A percentile compares a stretch with the other conserved stretches of the same genome.
Evolutionary conservation across 2,329 filamentous ascomycete genomes (phyloP).

Genomic region (Calonectria honghensis): DNA sequence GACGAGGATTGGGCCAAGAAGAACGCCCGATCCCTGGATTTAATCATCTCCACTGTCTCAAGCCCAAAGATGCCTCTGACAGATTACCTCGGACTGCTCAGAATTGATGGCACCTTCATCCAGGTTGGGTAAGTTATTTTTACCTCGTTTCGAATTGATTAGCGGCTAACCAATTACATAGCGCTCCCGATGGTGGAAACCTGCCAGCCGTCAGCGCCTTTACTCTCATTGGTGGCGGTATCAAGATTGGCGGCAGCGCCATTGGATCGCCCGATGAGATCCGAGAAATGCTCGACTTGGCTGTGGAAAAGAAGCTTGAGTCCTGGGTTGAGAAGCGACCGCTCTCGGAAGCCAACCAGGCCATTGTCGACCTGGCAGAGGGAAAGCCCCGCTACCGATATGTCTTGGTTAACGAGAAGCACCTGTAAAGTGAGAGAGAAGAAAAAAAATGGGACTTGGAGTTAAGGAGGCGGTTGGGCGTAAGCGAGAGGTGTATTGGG

Average conservation of each 20-base stretch:
- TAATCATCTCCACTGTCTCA: slow-evolving; percentile 80
- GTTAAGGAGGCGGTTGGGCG: not conserved
- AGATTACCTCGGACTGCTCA: slow-evolving; percentile 58
- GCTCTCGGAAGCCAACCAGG: slow-evolving; percentile 73
- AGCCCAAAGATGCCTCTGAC: slow-evolving; percentile 45
- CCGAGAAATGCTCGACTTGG: slow-evolving; percentile 74
- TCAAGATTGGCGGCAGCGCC: slow-evolving; percentile 57
- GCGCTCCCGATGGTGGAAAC: slow-evolving; percentile 53
- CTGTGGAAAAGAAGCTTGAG: slow-evolving; percentile 72
- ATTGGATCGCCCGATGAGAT: slow-evolving; percentile 73
- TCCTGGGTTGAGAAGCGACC: slow-evolving; percentile 73
- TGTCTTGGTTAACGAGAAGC: slow-evolving; percentile 55
- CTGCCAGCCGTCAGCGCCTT: slow-evolving; percentile 37
- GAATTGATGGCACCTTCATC: slow-evolving; percentile 73
- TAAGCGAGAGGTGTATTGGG: not conserved
- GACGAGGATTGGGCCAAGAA: slow-evolving; percentile 70
- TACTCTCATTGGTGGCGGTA: slow-evolving; percentile 20
- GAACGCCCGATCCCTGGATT: slow-evolving; percentile 77
- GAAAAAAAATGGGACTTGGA: not conserved
- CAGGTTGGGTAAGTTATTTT: slow-evolving; percentile 68
- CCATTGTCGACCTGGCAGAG: slow-evolving; percentile 73
- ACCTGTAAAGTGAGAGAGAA: not conserved
- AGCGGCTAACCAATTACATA: slow-evolving; percentile 22
- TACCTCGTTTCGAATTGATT: not conserved
- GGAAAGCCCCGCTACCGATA: slow-evolving; percentile 72